Conservation (phyloP, 2,329 filamentous ascomycete species). For the Hymenoscyphus linearis region DNA sequence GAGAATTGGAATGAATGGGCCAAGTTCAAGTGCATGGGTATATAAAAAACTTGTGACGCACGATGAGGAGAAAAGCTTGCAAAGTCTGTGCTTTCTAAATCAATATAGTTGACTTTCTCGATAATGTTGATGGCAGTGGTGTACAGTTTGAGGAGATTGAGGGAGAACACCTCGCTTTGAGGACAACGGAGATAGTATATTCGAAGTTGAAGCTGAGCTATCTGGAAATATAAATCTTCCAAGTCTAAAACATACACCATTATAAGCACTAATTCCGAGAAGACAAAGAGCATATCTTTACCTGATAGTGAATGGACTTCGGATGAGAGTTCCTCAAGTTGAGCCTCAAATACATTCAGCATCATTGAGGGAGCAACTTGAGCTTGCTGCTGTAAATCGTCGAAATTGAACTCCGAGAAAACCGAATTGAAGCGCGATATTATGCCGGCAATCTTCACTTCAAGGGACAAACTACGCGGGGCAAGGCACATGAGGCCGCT, state of each 20-base stretch:
- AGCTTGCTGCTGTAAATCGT: slow-evolving; percentile 10
- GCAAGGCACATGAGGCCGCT: slow-evolving; percentile 8
- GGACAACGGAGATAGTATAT: slow-evolving; percentile 13
- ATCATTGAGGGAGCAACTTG: slow-evolving; percentile 13
- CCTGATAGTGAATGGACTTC: slow-evolving; percentile 6
- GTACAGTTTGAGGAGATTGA: slow-evolving; percentile 11
- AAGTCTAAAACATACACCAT: slow-evolving; percentile 1
- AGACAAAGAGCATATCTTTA: neutral
- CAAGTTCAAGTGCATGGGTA: neutral
- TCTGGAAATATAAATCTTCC: slow-evolving; percentile 9
- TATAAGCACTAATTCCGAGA: neutral
- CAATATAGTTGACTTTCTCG: slow-evolving; percentile 5
- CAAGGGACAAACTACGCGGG: slow-evolving; percentile 5
- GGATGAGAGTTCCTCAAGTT: slow-evolving; percentile 8
- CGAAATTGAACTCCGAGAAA: slow-evolving; percentile 12
- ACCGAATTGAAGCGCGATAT: slow-evolving; percentile 11
- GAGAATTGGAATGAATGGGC: neutral
- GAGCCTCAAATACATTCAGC: slow-evolving; percentile 13
- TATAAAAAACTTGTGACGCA: neutral
- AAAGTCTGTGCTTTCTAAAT: slow-evolving; percentile 5
- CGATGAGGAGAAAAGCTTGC: slow-evolving; percentile 11
- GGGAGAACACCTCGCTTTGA: slow-evolving; percentile 7
- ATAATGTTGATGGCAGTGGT: slow-evolving; percentile 10
- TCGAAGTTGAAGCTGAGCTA: slow-evolving; percentile 10
- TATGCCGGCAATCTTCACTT: slow-evolving; percentile 10